Evolutionary conservation across 331 rosid species (phyloP), one percentile per base, ranked within the genome.

Genomic region (Cucumis variabilis): DNA sequence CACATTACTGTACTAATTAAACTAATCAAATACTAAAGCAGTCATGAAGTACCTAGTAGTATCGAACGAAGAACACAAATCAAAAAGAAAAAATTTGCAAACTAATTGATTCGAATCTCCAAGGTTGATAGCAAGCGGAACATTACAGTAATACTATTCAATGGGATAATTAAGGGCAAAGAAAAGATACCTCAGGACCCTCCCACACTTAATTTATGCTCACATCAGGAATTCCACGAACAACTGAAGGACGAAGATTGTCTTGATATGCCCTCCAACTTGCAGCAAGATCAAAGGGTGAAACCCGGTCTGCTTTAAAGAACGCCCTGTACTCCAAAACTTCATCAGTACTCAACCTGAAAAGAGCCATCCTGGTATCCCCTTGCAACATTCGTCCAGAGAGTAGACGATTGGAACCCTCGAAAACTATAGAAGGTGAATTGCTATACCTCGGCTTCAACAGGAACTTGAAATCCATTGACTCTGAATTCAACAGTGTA

Each of bases 261-360:
- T 94, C 99, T 88, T 92, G 94, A 88, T 97, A 97, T 78, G 99
- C 98, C 91, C 99, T 94, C 99, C 99, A 97, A 92, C 99, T 95
- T 48, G 98, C 99, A 3, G 99, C 99, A 88, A 97, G 99, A 88
- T 97, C 98, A 90, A 97, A 94, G 15, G 99, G 99, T 21, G 99
- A 97, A 85, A 97, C 99, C 92, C 96, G 93, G 86, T 93, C 94
- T 27, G 99, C 98, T 87, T 92, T 94, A 70, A 94, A 93, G 91
- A 94, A 93, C 60, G 95, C 98, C 85, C 91, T 93, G 88, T 92
- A 94, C 95, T 97, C 98, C 6, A 95, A 92, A 89, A 92, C 87
- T 44, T 93, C 99, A 11, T 89, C 98, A 13, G 46, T 86, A 60
- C 88, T 94, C 77, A 93, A 92, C 94, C 89, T 93, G 89, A 97